Percentiles rank a stretch among this genome's conserved stretches.
phyloP scores from a whole-genome alignment of 73 alveolate species.

The Paramecium sonneborni region DNA sequence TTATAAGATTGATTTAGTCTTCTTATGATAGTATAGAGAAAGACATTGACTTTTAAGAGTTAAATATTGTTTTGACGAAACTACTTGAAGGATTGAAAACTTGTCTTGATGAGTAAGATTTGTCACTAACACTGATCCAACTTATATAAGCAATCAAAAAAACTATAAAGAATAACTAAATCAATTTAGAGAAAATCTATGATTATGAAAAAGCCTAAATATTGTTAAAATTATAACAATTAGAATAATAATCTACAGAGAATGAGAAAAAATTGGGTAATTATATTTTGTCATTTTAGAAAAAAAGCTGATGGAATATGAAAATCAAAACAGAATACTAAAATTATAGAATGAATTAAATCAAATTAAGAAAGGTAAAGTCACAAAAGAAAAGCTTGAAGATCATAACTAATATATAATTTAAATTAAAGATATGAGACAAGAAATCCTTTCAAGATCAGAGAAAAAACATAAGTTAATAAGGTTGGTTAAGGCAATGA shows the following conservation, averaged over 20 bases:
- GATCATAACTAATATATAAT: neutral
- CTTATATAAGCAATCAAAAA: neutral
- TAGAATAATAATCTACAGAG: too few species aligned
- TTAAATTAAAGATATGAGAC: neutral
- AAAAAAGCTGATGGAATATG: too few species aligned
- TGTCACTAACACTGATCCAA: neutral
- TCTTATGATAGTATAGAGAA: neutral
- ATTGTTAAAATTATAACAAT: neutral
- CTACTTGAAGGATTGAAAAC: neutral
- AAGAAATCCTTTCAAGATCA: neutral
- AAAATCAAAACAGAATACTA: too few species aligned
- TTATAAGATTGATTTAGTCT: too few species aligned
- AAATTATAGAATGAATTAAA: too few species aligned
- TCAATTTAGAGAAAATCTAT: neutral
- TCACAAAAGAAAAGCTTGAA: too few species aligned
- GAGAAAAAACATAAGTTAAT: neutral
- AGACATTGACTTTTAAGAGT: neutral
- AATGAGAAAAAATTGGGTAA: too few species aligned
- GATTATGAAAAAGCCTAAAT: neutral
- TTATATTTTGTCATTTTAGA: too few species aligned
- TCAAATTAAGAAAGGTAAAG: neutral
- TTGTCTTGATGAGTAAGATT: neutral
- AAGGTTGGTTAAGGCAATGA: neutral
- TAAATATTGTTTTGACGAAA: neutral
- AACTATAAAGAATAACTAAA: neutral